Percentiles rank a stretch among this genome's conserved stretches.
These are phyloP conservation scores for Halophytophthora batemanensis DNA, from an alignment of 352 stramenopile genomes.

Conservation along the genomic window DNA sequence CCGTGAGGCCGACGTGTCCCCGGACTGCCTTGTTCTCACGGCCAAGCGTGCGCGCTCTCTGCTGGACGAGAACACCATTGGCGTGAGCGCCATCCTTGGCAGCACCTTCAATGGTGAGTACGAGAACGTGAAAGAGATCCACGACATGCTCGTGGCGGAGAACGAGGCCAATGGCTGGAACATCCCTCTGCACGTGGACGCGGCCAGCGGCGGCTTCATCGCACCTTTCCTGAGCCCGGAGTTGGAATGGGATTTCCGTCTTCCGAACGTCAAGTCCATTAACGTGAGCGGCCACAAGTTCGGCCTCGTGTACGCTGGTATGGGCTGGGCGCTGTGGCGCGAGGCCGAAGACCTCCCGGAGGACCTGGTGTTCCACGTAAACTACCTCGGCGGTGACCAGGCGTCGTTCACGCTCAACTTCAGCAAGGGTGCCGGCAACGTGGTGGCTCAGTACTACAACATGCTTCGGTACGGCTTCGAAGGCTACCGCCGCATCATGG, in stretches of 20 bases:
- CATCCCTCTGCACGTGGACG: slow-evolving; percentile 90
- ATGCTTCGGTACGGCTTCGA: slow-evolving; percentile 90
- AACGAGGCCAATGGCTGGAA: slow-evolving; percentile 85
- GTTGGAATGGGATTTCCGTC: slow-evolving; percentile 88
- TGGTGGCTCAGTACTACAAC: slow-evolving; percentile 93
- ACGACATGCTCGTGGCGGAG: slow-evolving; percentile 80
- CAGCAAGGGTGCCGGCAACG: slow-evolving; percentile 86
- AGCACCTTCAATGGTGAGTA: slow-evolving; percentile 94
- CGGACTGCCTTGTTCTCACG: slow-evolving; percentile 83
- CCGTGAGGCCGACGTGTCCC: slow-evolving; percentile 84
- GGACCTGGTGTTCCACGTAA: slow-evolving; percentile 89
- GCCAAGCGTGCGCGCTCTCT: slow-evolving; percentile 69
- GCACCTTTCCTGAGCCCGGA: slow-evolving; percentile 89
- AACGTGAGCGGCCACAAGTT: slow-evolving; percentile 95
- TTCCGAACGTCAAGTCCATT: slow-evolving; percentile 91
- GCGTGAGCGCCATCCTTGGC: slow-evolving; percentile 88
- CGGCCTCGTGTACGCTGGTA: slow-evolving; percentile 91
- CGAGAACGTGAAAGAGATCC: slow-evolving; percentile 89
- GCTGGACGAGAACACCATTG: slow-evolving; percentile 92
- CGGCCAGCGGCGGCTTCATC: slow-evolving; percentile 90
- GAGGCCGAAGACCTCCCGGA: slow-evolving; percentile 76
- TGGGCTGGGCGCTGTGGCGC: slow-evolving; percentile 91
- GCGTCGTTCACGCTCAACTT: slow-evolving; percentile 94
- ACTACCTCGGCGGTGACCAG: slow-evolving; percentile 91
- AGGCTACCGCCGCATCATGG: slow-evolving; percentile 87